Percentiles rank a stretch among this genome's conserved stretches.
Evolutionary conservation across 2,329 filamentous ascomycete species (phyloP).

Genomic region (Ascochyta fabae): DNA sequence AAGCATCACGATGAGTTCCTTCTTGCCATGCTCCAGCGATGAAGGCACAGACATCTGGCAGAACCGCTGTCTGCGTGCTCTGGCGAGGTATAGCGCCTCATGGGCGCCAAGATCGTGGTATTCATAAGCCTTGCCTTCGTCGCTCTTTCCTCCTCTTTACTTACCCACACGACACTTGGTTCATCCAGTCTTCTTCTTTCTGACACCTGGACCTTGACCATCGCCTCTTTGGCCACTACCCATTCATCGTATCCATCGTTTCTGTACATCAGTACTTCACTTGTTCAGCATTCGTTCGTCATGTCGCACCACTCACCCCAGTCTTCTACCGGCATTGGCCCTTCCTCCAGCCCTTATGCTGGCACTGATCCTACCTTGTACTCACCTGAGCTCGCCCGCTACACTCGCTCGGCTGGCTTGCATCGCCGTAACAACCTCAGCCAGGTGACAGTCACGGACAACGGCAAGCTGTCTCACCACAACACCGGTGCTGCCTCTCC

Average conservation of each 20-base stretch:
- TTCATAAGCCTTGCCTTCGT: conserved; percentile 17
- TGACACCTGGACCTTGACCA: conserved; percentile 27
- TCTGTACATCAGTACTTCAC: conserved; percentile 27
- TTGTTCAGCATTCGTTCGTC: conserved; percentile 26
- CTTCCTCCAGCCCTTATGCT: conserved; percentile 35
- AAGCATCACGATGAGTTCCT: conserved; percentile 6
- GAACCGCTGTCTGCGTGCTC: conserved; percentile 6
- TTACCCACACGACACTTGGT: conserved; percentile 13
- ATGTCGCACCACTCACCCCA: conserved; percentile 38
- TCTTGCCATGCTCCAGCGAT: conserved; percentile 4
- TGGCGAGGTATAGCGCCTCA: conserved; percentile 10
- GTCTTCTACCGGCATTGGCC: conserved; percentile 29
- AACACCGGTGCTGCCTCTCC: conserved; percentile 10
- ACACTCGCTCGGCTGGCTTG: conserved; percentile 8
- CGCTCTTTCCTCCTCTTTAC: conserved; percentile 25
- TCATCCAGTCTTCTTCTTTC: conserved; percentile 22
- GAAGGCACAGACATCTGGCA: conserved; percentile 16
- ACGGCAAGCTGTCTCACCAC: conserved; percentile 15
- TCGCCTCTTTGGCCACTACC: conserved; percentile 16
- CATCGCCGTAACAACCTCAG: conserved; percentile 17
- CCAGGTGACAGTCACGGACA: conserved; percentile 21
- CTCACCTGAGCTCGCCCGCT: conserved; percentile 35
- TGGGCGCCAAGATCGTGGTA: conserved; percentile 2
- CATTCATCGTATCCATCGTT: conserved; percentile 27
- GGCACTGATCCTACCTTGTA: conserved; percentile 39